These are phyloP conservation scores for Bryum argenteum DNA, from an alignment of 225 moss, liverwort and hornwort species.

Conservation along the genomic window DNA sequence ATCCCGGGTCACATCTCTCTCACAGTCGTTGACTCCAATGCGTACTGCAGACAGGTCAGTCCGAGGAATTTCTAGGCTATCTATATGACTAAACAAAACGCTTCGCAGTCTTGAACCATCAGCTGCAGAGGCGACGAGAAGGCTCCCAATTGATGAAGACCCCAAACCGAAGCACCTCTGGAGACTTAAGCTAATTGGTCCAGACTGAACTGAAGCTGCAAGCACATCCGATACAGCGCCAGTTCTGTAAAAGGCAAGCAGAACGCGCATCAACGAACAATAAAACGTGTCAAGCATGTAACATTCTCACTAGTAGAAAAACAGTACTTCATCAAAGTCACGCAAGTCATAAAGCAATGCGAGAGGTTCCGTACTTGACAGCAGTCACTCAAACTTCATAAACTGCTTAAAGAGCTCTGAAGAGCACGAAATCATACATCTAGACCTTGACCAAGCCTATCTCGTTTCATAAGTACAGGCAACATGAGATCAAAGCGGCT, in stretches of 20 bases:
- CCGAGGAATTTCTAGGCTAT: constrained; percentile 55
- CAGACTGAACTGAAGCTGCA: constrained; percentile 60
- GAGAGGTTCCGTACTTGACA: not conserved
- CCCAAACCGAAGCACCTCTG: constrained; percentile 84
- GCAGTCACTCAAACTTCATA: not conserved
- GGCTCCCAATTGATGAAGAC: constrained; percentile 66
- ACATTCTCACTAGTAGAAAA: not conserved
- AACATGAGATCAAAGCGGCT: constrained; percentile 2
- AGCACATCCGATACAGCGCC: constrained; percentile 65
- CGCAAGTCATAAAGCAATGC: not conserved
- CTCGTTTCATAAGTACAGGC: not conserved
- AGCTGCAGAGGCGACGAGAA: constrained; percentile 63
- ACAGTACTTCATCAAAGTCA: not conserved
- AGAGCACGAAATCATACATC: not conserved
- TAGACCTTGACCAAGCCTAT: constrained; percentile 4
- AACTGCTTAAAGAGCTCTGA: not conserved
- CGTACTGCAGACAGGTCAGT: constrained; percentile 25
- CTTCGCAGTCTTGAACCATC: constrained; percentile 66
- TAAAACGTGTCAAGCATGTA: constrained; percentile 1
- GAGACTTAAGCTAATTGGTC: constrained; percentile 76
- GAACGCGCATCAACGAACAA: not conserved
- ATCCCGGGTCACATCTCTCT: constrained; percentile 34
- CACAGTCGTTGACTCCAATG: constrained; percentile 28
- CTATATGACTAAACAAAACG: constrained; percentile 84
- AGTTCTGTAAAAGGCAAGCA: constrained; percentile 58